Base-by-base conservation (phyloP, 345 rosid species). In the Toxicodendron radicans region DNA sequence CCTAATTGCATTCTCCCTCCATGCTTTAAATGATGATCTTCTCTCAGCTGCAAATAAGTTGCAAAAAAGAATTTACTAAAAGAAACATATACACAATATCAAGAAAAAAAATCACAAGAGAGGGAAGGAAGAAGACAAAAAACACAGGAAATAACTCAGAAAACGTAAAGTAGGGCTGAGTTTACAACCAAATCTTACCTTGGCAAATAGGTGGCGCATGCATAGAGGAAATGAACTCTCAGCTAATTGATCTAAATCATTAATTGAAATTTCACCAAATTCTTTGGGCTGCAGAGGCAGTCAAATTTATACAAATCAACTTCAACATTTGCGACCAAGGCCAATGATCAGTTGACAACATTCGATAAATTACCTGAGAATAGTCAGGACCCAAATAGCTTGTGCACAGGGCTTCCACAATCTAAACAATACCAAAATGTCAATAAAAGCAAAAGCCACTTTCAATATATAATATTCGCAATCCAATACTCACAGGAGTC, bases 1-100 rank as follows among this genome's bases (percentile, higher is more conserved):
- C 97, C 99, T 70, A 95, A 81, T 76, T 95, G 98, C 97, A 95
- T 95, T 86, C 98, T 88, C 72, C 98, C 99, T 72, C 96, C 96
- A 78, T 95, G 98, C 86, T 95, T 91, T 52, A 95, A 76, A 85
- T 91, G 99, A 76, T 95, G 99, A 81, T 95, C 97, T 81, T 91
- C 98, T 84, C 89, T 86, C 54, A 95, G 87, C 97, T 93, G 89
- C 83, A 79, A 48, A 48, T 52, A 33, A 67, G 43, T 24, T 33
- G 43, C 43, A 75, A 4, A 23, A 33, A 77, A 75, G 20, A 76
- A 11, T 53, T 21, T 52, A 32, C 24, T 59, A 48, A 54, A 57
- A 45, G 16, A 48, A 73, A 8, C 14, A 41, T 3, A n/a, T 20
- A 38, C 9, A 20, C 60, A 61, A 18, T 12, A 10, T 33, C 41